Base-by-base conservation (phyloP, 2,329 filamentous ascomycete genomes). In the Albifimbria verrucaria region DNA sequence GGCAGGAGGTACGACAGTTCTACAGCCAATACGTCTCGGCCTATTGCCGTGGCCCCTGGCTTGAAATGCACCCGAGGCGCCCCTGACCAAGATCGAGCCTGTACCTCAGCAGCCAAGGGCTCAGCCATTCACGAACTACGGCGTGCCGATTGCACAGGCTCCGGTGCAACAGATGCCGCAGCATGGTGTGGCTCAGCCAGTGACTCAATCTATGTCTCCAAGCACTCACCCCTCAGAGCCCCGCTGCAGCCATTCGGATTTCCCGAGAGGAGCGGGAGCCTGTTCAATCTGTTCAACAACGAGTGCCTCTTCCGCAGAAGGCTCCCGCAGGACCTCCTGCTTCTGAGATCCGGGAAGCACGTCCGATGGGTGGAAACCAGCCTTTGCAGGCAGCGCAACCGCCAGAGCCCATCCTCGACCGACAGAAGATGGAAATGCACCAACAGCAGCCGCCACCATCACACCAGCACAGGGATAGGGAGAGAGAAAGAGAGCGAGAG, bases 1-100 rank as follows among this genome's bases (percentile, higher is more conserved):
- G 75, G 77, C 47, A 78, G 81, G 77, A 64, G 83, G 81, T 69
- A 73, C 66, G 61, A 75, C 66, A 52, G 63, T 68, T 72, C 73
- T 39, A 64, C 72, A 21, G 54, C 62, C 48, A 57, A 51, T 22
- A 53, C 65, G 11, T 65, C 69, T 20, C 65, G 68, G 23, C 74
- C 79, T n/a, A 66, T 81, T 56, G 77, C 76, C 22, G 75, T 78
- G 53, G 75, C 78, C 42, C 72, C 72, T 32, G 71, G 70, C 24
- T 55, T 66, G 79, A 82, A 18, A 62, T 72, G 39, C 67, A 72
- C 24, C 73, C 48, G 81, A 84, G 49, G 62, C 70, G n/a, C 59
- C 70, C 7, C 65, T 71, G 36, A 56, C 72, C 48, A 82, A 82
- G 65, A 62, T 72, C 50, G 80, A 83, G 50, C 64, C 70, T 25